Evolutionary conservation across 306 rosid species (phyloP).

Genomic region (Sechiopsis laciniata): DNA sequence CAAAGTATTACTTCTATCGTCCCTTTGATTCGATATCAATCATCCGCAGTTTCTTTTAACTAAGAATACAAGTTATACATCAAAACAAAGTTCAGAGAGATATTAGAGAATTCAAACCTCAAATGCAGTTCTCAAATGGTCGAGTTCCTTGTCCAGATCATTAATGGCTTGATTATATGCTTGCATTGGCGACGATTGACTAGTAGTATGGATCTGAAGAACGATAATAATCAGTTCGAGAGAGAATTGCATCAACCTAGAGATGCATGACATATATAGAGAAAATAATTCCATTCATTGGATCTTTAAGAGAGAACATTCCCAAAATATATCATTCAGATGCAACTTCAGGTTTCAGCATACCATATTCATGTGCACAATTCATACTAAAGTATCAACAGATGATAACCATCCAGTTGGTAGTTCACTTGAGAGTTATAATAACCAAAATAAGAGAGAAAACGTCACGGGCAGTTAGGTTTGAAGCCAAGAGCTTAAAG

Average conservation of each 20-base stretch:
- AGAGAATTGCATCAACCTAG: background rate
- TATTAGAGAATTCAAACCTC: conserved; percentile 45
- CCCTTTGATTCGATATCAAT: background rate
- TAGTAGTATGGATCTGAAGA: conserved; percentile 71
- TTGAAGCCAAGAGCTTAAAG: background rate
- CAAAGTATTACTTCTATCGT: background rate
- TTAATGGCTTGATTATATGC: conserved; percentile 93
- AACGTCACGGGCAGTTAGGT: background rate
- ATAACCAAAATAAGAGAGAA: background rate
- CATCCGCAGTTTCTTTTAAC: background rate
- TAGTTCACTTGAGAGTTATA: background rate
- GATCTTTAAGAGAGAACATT: background rate
- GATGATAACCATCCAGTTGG: background rate
- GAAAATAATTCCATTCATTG: background rate
- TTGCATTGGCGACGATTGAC: conserved; percentile 92
- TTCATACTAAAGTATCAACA: too few relatives aligned
- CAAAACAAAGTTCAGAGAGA: background rate
- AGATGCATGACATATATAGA: background rate
- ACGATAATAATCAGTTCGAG: background rate
- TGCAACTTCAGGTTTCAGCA: background rate
- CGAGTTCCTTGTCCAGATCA: conserved; percentile 84
- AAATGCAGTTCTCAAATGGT: conserved; percentile 58
- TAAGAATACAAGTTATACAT: background rate
- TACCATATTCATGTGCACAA: background rate
- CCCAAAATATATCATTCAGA: background rate